Conservation (phyloP, 2,329 filamentous ascomycete genomes). For the Fusarium brevicatenulatum region DNA sequence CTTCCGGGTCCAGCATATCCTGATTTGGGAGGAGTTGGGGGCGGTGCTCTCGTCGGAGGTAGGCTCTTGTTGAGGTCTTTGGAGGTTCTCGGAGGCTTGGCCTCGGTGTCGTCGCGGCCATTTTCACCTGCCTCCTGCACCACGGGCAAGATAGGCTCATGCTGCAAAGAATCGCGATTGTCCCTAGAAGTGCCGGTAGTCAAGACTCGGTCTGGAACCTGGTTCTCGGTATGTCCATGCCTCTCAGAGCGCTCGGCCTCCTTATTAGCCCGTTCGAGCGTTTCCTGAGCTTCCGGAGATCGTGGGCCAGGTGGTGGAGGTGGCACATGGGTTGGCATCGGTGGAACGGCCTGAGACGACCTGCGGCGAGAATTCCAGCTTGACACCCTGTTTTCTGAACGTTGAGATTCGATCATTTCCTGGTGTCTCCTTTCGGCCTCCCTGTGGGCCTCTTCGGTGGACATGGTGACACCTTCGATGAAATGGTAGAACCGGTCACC, state of each 20-base stretch:
- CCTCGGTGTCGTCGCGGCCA: constrained; percentile 51
- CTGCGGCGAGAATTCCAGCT: constrained; percentile 52
- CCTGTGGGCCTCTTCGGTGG: constrained; percentile 82
- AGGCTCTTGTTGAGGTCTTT: constrained; percentile 49
- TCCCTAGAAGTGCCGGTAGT: constrained; percentile 50
- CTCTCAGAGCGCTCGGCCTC: constrained; percentile 51
- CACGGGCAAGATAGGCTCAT: constrained; percentile 73
- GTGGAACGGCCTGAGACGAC: constrained; percentile 51
- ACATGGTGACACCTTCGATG: constrained; percentile 90
- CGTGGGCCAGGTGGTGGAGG: constrained; percentile 52
- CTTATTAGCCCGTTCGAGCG: constrained; percentile 53
- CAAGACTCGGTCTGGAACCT: constrained; percentile 71
- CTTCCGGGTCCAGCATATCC: constrained; percentile 55
- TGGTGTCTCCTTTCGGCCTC: constrained; percentile 69
- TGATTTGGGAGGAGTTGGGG: constrained; percentile 50
- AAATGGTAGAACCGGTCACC: constrained; percentile 95
- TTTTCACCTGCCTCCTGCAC: constrained; percentile 90
- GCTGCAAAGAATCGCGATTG: constrained; percentile 67
- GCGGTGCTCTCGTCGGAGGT: constrained; percentile 57
- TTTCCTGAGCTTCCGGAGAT: constrained; percentile 54
- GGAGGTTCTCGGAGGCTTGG: constrained; percentile 55
- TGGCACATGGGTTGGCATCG: constrained; percentile 59
- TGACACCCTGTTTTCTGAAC: constrained; percentile 49
- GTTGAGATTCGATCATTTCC: constrained; percentile 60
- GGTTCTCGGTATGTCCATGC: constrained; percentile 53